Base-by-base conservation (phyloP, 2,329 filamentous ascomycete genomes). In the Ophiostoma australiae region DNA sequence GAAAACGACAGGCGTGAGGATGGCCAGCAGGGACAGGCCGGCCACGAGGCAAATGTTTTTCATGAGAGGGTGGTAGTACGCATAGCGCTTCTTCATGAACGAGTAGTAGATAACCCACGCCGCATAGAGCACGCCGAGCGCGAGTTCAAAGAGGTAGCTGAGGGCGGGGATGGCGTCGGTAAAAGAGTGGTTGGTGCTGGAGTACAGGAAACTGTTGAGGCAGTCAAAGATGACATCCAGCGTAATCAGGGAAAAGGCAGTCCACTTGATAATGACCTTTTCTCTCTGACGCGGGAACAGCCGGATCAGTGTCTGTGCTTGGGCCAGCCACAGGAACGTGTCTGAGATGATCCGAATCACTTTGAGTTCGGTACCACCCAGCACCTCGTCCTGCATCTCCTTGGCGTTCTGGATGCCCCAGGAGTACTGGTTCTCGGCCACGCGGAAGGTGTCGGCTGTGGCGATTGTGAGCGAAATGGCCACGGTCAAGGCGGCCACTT, bases 261-360 rank as follows among this genome's bases (percentile, higher is more conserved):
- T 93, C 94, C 94, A 99, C 82, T 98, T 98, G 81, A 99, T 99
- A 75, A 98, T 92, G 69, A 98, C 90, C 81, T 98, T 98, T 81
- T 99, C 95, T 77, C 96, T 92, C 77, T 98, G 94, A 44, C 95
- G 92, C 8, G 95, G 95, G 76, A 99, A 99, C 1, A 99, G 84
- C 70, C 95, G 91, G 76, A 98, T 98, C 72, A 99, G 82, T 0
- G 95, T 99, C 81, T 99, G 95, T 0, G 97, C 94, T 80, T 99
- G 95, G 0, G 95, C 95, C 55, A 99, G 88, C 94, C 95, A 98
- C 39, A 99, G 84, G 79, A 98, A 98, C 0, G 95, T 94, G 80
- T 97, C 93, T 23, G 94, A 98, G 74, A 99, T 93, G 75, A 98
- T 88, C 74, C 94, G 90, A 72, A 96, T 94, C 72, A 96, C 87